Conservation (phyloP, 352 stramenopile genomes). For the Globisporangium acanthophoron region DNA sequence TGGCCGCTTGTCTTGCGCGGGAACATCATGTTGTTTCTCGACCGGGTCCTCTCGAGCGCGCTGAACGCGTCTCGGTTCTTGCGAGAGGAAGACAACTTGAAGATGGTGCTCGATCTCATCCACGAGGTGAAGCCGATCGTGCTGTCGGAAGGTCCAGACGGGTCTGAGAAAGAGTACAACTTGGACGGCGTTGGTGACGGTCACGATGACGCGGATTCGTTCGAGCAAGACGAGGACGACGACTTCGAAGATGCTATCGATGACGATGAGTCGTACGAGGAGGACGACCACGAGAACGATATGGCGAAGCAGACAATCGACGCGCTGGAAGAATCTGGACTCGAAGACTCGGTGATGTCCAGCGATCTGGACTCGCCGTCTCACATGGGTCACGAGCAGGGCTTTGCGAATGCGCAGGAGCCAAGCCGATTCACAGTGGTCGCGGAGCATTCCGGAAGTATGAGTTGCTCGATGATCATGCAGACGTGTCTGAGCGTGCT, state of each 20-base stretch:
- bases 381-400: constrained; percentile 13
- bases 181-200: constrained; percentile 47
- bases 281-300: constrained; percentile 21
- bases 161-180: constrained; percentile 68
- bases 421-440: constrained; percentile 62
- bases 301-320: constrained; percentile 59
- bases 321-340: constrained; percentile 44
- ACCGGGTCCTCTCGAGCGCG: constrained; percentile 74
- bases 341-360: constrained; percentile 39
- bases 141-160: constrained; percentile 51
- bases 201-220: constrained; percentile 35
- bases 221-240: constrained; percentile 53
- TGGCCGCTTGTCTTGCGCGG: constrained; percentile 77
- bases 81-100: constrained; percentile 62
- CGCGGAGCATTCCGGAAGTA: constrained; percentile 67
- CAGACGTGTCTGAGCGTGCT: constrained; percentile 83
- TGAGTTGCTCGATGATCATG: constrained; percentile 86
- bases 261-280: constrained; percentile 24
- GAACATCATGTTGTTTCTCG: constrained; percentile 80
- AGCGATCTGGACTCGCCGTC: constrained; percentile 27
- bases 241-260: constrained; percentile 24
- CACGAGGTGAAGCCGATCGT: constrained; percentile 76
- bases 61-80: constrained; percentile 78
- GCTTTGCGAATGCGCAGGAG: constrained; percentile 31
- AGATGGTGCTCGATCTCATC: constrained; percentile 72